These are phyloP conservation scores for Talaromyces borbonicus DNA, from an alignment of 495 filamentous ascomycete genomes.

Conservation along the genomic window DNA sequence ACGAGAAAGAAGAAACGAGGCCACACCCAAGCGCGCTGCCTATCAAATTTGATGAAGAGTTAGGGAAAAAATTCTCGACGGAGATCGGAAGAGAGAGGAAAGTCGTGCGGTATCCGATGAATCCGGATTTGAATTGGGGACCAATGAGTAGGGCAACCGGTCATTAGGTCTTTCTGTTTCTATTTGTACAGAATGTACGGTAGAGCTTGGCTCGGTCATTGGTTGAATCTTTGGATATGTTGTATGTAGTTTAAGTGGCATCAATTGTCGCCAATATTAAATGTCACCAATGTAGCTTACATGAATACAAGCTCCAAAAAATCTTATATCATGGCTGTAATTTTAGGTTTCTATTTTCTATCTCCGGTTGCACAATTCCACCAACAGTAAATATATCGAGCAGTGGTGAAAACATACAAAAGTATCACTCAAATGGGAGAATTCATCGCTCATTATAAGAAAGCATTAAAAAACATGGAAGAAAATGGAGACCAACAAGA, in stretches of 20 bases:
- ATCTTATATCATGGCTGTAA: too few species aligned
- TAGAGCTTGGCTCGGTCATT: too few species aligned
- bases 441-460: constrained; percentile 8
- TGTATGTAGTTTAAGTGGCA: too few species aligned
- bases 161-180: background rate
- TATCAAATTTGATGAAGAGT: constrained; percentile 71
- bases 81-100: constrained; percentile 32
- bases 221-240: too few species aligned
- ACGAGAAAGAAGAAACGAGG: constrained; percentile 3
- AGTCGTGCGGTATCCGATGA: constrained; percentile 74
- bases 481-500: too few species aligned
- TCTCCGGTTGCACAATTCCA: background rate
- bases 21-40: constrained; percentile 35
- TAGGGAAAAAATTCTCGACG: constrained; percentile 56
- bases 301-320: too few species aligned
- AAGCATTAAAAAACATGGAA: background rate
- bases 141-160: constrained; percentile 63
- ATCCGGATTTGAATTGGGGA: constrained; percentile 87
- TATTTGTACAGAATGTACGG: background rate
- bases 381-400: background rate
- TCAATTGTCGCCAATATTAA: too few species aligned
- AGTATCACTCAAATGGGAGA: constrained; percentile 1
- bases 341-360: too few species aligned
- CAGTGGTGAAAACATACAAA: background rate
- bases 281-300: too few species aligned